Base-by-base conservation (phyloP, 1,139 yeast genomes). In the Saccharomyces hybrid region DNA sequence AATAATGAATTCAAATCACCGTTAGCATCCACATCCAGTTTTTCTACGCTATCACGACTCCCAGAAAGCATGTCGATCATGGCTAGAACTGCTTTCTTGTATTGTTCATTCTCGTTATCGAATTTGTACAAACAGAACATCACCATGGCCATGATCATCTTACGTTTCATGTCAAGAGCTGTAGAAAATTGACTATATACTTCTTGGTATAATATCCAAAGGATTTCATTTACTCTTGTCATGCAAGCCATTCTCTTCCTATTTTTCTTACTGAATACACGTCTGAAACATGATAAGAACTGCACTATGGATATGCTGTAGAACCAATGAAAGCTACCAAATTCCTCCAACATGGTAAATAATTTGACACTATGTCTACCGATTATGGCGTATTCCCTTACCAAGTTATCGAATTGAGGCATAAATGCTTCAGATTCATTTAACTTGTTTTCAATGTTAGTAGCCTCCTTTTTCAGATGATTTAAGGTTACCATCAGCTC, bases 401-500 rank as follows among this genome's bases (percentile, higher is more conserved):
- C 83, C 71, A 13, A 78, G 71, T 70, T 69, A 11, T 81, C 83
- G 11, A 88, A 81, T 1, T 78, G 75, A 2, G 64, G 67, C 77
- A 86, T 78, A 5, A 87, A 79, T 4, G 68, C 68, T 3, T 75
- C 75, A 0, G 90, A 79, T 55, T 83, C 84, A 3, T 62, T 63
- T 55, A 86, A 76, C 64, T 85, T 84, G 3, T 59, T 58, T 52
- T 79, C 79, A 16, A 88, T 77, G 11, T 78, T 78, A 1, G 63
- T 65, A 0, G 95, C 76, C 60, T 89, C 93, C 0, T 67, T 61
- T 65, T 91, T 91, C 53, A 91, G 72, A 1, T 65, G 68, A 63
- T 87, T 95, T 53, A 91, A 73, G 0, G 86, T 80, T 5, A 75
- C 73, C 26, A 88, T 69, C 3, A 90, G 73, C 0, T 70, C 74